phyloP scores from a whole-genome alignment of 306 rosid genomes.

The Senna tora region DNA sequence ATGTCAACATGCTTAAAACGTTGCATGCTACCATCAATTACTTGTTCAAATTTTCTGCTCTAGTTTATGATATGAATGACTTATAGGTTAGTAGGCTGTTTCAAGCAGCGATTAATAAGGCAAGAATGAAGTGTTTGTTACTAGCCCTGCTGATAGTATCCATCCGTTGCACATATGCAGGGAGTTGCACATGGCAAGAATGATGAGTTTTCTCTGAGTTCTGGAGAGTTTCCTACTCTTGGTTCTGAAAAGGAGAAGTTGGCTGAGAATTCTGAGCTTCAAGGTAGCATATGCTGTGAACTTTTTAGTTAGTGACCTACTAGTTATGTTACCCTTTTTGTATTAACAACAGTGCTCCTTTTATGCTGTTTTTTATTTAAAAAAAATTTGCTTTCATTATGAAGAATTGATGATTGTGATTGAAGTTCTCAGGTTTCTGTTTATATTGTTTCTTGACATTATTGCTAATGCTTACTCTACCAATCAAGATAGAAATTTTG shows the following conservation, averaged over 20 bases:
- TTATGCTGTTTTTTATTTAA: background rate
- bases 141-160: slow-evolving; percentile 8
- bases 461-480: background rate
- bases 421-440: slow-evolving; percentile 14
- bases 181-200: slow-evolving; percentile 60
- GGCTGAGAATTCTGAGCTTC: slow-evolving; percentile 56
- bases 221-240: slow-evolving; percentile 95
- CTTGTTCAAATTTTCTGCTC: slow-evolving; percentile 6
- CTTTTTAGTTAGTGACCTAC: background rate
- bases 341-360: background rate
- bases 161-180: background rate
- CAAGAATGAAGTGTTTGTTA: background rate
- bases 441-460: slow-evolving; percentile 1
- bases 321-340: background rate
- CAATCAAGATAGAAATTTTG: background rate
- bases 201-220: slow-evolving; percentile 73
- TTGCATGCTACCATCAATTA: background rate
- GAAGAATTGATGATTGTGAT: background rate
- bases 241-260: slow-evolving; percentile 82
- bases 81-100: slow-evolving; percentile 6
- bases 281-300: slow-evolving; percentile 55
- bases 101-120: background rate
- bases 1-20: slow-evolving; percentile 29
- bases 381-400: background rate
- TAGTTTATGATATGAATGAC: background rate